Percentiles rank a stretch among this genome's conserved stretches.
Evolutionary conservation across 2,329 filamentous ascomycete genomes (phyloP).

Genomic region (Talaromyces islandicus): DNA sequence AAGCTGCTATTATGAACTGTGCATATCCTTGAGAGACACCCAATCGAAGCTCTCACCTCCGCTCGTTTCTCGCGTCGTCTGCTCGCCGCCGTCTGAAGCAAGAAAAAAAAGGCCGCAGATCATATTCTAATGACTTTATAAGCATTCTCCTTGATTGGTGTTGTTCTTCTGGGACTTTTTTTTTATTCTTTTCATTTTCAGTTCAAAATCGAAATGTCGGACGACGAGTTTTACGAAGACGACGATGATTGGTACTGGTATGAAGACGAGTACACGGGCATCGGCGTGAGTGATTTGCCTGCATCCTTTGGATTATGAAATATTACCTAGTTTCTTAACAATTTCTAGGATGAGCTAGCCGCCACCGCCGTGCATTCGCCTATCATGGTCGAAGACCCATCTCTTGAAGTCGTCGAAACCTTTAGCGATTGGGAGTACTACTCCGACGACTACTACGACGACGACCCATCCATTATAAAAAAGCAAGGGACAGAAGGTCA

Average conservation of each 20-base stretch:
- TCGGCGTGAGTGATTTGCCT: constrained; percentile 24
- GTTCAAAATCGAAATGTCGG: constrained; percentile 24
- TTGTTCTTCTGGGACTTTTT: not conserved
- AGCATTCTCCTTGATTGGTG: not conserved
- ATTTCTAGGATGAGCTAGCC: constrained; percentile 37
- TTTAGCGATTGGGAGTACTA: constrained; percentile 43
- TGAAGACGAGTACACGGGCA: constrained; percentile 29
- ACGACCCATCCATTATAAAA: constrained; percentile 31
- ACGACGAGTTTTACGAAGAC: constrained; percentile 34
- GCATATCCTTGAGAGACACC: too few relatives aligned
- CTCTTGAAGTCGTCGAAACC: constrained; percentile 32
- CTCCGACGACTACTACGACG: constrained; percentile 41
- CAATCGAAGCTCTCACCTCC: too few relatives aligned
- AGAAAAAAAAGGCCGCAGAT: not conserved
- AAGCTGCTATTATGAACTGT: too few relatives aligned
- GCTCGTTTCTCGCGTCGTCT: not conserved
- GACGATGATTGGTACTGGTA: constrained; percentile 27
- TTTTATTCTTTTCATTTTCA: not conserved
- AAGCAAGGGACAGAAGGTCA: constrained; percentile 8
- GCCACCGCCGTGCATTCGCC: constrained; percentile 35
- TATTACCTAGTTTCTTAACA: too few relatives aligned
- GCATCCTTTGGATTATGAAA: too few relatives aligned
- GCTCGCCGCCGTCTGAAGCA: not conserved
- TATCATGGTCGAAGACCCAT: constrained; percentile 33
- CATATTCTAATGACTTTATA: not conserved